Percentiles rank a stretch among this genome's conserved stretches.
Conservation (phyloP, 768 basidiomycete genomes). For the Podaxis carcinomalis region DNA sequence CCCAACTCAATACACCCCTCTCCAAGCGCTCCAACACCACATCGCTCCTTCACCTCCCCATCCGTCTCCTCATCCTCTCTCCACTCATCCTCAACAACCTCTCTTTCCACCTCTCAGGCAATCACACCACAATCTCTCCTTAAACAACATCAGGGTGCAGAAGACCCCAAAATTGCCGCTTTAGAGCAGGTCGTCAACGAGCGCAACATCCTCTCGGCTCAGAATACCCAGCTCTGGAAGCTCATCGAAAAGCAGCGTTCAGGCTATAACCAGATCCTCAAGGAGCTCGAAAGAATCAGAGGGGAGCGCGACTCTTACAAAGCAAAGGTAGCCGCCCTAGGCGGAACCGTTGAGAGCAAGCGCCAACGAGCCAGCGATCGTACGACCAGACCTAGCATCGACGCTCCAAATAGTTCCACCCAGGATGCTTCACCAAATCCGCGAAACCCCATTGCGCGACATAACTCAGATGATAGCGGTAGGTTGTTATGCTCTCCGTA, state of each 20-base stretch:
- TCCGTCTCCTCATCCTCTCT: slow-evolving; percentile 26
- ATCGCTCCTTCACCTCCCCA: slow-evolving; percentile 27
- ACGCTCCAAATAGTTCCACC: slow-evolving; percentile 15
- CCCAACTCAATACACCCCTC: slow-evolving; percentile 31
- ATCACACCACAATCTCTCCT: slow-evolving; percentile 54
- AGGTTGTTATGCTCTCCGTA: slow-evolving; percentile 15
- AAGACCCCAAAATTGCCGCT: slow-evolving; percentile 59
- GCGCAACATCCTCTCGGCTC: slow-evolving; percentile 72
- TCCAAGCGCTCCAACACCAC: slow-evolving; percentile 24
- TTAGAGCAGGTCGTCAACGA: slow-evolving; percentile 77
- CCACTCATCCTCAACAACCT: slow-evolving; percentile 28
- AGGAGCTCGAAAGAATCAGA: slow-evolving; percentile 83
- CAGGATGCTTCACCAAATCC: slow-evolving; percentile 11
- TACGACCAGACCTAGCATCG: slow-evolving; percentile 24
- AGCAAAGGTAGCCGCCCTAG: slow-evolving; percentile 33
- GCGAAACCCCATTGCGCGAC: slow-evolving; percentile 26
- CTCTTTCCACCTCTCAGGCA: slow-evolving; percentile 31
- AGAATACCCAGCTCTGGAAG: slow-evolving; percentile 93
- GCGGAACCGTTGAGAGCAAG: slow-evolving; percentile 23
- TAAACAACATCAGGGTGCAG: slow-evolving; percentile 43
- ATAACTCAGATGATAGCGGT: slow-evolving; percentile 38
- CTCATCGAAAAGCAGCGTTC: slow-evolving; percentile 87
- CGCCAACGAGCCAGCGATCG: slow-evolving; percentile 25
- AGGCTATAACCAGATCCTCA: slow-evolving; percentile 75
- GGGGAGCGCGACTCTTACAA: slow-evolving; percentile 73